Evolutionary conservation across 345 rosid genomes (phyloP).

Genomic region (Rhizophora mangle): DNA sequence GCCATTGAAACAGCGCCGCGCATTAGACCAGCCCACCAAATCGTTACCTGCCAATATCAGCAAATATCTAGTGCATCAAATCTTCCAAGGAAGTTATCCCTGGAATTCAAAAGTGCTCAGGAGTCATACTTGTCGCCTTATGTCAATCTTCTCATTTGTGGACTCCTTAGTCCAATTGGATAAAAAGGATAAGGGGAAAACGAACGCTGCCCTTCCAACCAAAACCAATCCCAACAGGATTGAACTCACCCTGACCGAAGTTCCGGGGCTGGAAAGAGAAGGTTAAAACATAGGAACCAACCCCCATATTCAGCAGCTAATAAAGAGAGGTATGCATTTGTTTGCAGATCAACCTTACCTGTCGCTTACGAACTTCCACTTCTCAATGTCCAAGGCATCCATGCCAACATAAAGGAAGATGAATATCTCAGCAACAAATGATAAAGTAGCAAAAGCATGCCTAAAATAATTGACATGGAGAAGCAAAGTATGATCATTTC

Average conservation of each 20-base stretch:
- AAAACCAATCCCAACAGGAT: slow-evolving; percentile 73
- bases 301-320: not conserved
- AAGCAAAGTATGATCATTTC: slow-evolving; percentile 10
- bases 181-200: slow-evolving; percentile 78
- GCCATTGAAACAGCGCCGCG: slow-evolving; percentile 98
- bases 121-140: slow-evolving; percentile 63
- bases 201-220: slow-evolving; percentile 85
- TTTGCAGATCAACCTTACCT: slow-evolving; percentile 45
- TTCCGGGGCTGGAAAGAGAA: slow-evolving; percentile 59
- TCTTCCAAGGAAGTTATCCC: not conserved
- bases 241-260: slow-evolving; percentile 69
- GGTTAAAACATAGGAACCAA: not conserved
- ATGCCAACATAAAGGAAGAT: slow-evolving; percentile 97
- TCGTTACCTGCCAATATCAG: slow-evolving; percentile 48
- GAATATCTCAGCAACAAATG: slow-evolving; percentile 90
- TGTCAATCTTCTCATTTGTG: slow-evolving; percentile 45
- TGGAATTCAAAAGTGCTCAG: slow-evolving; percentile 1
- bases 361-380: slow-evolving; percentile 71
- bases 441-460: slow-evolving; percentile 88
- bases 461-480: slow-evolving; percentile 31
- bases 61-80: slow-evolving; percentile 3
- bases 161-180: slow-evolving; percentile 81
- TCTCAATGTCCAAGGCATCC: slow-evolving; percentile 96
- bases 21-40: slow-evolving; percentile 99
- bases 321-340: not conserved